These are phyloP conservation scores for Dendryphion nanum DNA, from an alignment of 2,329 filamentous ascomycete species.

Conservation along the genomic window DNA sequence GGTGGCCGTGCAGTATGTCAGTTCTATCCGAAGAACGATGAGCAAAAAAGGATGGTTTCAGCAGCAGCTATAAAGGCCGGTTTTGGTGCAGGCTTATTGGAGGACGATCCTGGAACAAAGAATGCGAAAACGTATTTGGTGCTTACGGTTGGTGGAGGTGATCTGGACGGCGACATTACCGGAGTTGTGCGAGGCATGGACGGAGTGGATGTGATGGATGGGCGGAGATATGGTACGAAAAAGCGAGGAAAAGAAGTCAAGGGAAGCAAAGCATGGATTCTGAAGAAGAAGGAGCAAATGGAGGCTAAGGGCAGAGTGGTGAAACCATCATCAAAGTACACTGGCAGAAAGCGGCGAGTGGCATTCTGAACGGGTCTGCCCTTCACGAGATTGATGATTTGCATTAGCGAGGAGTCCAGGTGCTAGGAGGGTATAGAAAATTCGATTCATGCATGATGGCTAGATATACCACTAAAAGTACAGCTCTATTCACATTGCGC, in stretches of 20 bases:
- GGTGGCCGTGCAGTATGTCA: slow-evolving; percentile 92
- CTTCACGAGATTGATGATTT: slow-evolving; percentile 19
- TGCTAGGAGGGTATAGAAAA: slow-evolving; percentile 16
- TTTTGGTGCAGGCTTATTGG: slow-evolving; percentile 90
- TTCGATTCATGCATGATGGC: slow-evolving; percentile 35
- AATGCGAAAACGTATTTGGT: slow-evolving; percentile 96
- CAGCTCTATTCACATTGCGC: slow-evolving; percentile 37
- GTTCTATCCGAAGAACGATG: slow-evolving; percentile 96
- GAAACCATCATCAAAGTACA: slow-evolving; percentile 90
- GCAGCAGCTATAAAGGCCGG: slow-evolving; percentile 87
- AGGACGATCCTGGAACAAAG: slow-evolving; percentile 96
- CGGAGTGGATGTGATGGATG: slow-evolving; percentile 70
- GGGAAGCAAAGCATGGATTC: slow-evolving; percentile 80
- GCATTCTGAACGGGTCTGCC: slow-evolving; percentile 3
- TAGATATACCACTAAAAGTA: slow-evolving; percentile 44
- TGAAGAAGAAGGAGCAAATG: slow-evolving; percentile 90
- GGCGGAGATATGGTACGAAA: slow-evolving; percentile 51
- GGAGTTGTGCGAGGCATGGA: slow-evolving; percentile 88
- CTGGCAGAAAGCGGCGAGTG: slow-evolving; percentile 78
- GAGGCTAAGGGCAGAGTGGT: slow-evolving; percentile 92
- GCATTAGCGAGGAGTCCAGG: slow-evolving; percentile 40
- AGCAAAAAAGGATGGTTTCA: slow-evolving; percentile 88
- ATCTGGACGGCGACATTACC: slow-evolving; percentile 71
- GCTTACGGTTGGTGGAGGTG: slow-evolving; percentile 77
- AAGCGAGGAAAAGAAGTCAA: slow-evolving; percentile 64